Percentiles rank a stretch among this genome's conserved stretches.
Evolutionary conservation across 139 green algal species (phyloP).

Genomic region (Micromonas commoda): DNA sequence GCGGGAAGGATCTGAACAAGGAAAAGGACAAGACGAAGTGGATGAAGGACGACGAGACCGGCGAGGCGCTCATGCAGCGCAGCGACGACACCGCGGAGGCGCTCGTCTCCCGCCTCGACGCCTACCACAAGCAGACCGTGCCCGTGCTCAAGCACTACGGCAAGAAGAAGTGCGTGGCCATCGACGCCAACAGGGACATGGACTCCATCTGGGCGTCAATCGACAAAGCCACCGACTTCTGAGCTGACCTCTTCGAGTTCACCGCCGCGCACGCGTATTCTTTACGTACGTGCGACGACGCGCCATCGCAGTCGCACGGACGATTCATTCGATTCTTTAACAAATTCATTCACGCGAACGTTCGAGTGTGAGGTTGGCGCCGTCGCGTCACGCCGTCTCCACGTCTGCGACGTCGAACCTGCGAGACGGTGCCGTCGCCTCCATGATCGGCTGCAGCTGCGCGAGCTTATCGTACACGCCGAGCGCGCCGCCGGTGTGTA

Average conservation of each 20-base stretch:
- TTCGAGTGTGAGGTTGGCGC: too few relatives aligned
- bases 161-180: neutral
- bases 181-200: neutral
- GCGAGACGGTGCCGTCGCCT: too few relatives aligned
- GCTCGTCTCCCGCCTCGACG: constrained; percentile 69
- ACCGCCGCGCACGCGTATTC: too few relatives aligned
- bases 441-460: too few relatives aligned
- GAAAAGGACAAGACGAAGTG: neutral
- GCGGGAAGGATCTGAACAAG: too few relatives aligned
- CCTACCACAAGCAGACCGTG: constrained; percentile 80
- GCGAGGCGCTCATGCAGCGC: constrained; percentile 80
- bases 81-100: constrained; percentile 94
- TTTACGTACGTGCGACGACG: too few relatives aligned
- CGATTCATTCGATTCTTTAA: too few relatives aligned
- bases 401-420: too few relatives aligned
- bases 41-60: constrained; percentile 55
- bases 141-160: constrained; percentile 24
- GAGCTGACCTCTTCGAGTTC: too few relatives aligned
- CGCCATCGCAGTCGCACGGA: too few relatives aligned
- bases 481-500: constrained; percentile 12
- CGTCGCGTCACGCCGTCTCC: too few relatives aligned
- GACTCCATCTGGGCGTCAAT: neutral
- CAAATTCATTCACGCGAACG: too few relatives aligned
- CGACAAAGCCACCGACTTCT: neutral
- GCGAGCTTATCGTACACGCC: constrained; percentile 12